Base-by-base conservation (phyloP, 2,329 filamentous ascomycete species). In the Hypoxylon sp. region DNA sequence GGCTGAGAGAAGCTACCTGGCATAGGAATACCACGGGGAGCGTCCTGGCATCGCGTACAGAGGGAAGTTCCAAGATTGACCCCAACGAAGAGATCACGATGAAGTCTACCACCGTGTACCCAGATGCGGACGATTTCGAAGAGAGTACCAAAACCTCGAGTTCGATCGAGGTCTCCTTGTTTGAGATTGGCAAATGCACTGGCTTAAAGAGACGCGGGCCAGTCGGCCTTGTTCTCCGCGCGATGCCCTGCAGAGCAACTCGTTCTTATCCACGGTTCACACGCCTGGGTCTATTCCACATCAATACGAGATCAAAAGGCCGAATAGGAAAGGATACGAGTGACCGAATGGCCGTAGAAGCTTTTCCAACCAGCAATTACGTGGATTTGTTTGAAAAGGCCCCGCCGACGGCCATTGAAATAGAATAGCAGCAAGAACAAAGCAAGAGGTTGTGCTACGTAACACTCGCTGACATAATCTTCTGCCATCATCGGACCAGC, bases 271-370 rank as follows among this genome's bases (percentile, higher is more conserved):
- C 14, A 14, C 31, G 51, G 31, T 62, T 56, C 35, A 62, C 30
- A 25, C 51, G 42, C 50, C 13, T 56, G 10, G 60, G 51, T 55
- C 20, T 62, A 25, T 62, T 62, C 6, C 25, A 49, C 14, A 56
- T 49, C n/a, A 31, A 50, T 40, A 56, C 14, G 17, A 42, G 11
- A 50, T 49, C 30, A 20, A 50, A 40, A 17, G 31, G 30, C 1
- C 50, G 37, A 33, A 31, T 31, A 35, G 5, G 2, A 35, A 13
- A 25, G 5, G 35, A 61, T 7, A 53, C 33, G n/a, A n/a, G 37
- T 6, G n/a, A 40, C n/a, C 6, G 3, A 17, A 40, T 1, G 14
- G 5, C 3, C 3, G 14, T 6, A 3, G 6, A 35, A 30, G 33
- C 10, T 14, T 17, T n/a, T 33, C 44, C n/a, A 53, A 22, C 11